These are phyloP conservation scores for Gentiana straminea DNA, from an alignment of 257 asterid genomes.

Conservation along the genomic window DNA sequence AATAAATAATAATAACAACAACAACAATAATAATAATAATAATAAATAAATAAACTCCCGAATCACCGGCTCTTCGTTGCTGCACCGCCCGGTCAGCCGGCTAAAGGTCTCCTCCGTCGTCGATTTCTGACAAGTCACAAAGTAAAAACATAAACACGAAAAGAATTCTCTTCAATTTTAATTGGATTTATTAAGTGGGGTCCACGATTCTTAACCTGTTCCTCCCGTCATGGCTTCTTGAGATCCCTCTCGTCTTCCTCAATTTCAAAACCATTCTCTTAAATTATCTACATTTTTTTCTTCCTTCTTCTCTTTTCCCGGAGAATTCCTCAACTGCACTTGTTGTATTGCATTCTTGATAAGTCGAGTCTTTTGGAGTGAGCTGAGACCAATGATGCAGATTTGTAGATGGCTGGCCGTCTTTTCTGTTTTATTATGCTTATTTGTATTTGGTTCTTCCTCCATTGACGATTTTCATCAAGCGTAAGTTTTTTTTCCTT, in stretches of 20 bases:
- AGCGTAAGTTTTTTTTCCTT: constrained; percentile 48
- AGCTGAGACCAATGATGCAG: constrained; percentile 52
- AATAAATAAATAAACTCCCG: too few relatives aligned
- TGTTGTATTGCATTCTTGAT: constrained; percentile 26
- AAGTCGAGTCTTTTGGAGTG: constrained; percentile 5
- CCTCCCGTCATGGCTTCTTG: constrained; percentile 25
- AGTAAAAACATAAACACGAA: too few relatives aligned
- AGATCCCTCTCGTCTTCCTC: constrained; percentile 25
- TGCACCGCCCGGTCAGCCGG: too few relatives aligned
- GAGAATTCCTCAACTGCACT: constrained; percentile 7
- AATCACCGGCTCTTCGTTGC: too few relatives aligned
- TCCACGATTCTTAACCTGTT: constrained; percentile 27
- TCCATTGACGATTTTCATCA: constrained; percentile 55
- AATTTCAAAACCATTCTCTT: constrained; percentile 5
- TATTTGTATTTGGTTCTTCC: constrained; percentile 34
- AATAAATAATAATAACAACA: too few relatives aligned
- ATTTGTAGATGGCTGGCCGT: constrained; percentile 22
- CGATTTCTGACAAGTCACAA: too few relatives aligned
- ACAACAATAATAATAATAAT: too few relatives aligned
- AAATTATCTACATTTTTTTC: not conserved
- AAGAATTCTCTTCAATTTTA: too few relatives aligned
- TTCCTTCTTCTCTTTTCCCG: not conserved
- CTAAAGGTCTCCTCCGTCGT: too few relatives aligned
- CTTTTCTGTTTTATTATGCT: constrained; percentile 30
- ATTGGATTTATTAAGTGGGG: constrained; percentile 1